These are phyloP conservation scores for Plasmodium billcollinsi DNA, from an alignment of 169 alveolate species.

Conservation along the genomic window DNA sequence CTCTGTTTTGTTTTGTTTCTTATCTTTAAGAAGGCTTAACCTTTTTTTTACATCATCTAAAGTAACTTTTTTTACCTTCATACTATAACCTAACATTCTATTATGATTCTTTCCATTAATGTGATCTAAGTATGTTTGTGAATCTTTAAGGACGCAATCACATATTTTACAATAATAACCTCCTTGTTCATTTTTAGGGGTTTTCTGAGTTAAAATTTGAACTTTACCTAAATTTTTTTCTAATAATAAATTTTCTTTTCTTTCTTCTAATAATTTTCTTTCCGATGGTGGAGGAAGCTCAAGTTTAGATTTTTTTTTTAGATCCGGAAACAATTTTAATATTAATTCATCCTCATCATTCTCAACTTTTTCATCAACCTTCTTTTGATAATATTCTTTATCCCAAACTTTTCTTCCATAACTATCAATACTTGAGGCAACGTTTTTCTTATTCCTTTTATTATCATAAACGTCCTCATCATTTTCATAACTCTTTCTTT, in stretches of 20 bases:
- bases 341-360: constrained; percentile 83
- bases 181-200: constrained; percentile 90
- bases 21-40: constrained; percentile 80
- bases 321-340: constrained; percentile 77
- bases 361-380: constrained; percentile 76
- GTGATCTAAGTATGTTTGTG: constrained; percentile 94
- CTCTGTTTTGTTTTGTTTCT: constrained; percentile 46
- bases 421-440: constrained; percentile 77
- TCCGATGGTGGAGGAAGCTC: constrained; percentile 82
- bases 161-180: constrained; percentile 91
- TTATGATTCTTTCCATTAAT: constrained; percentile 94
- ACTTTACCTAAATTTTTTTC: constrained; percentile 87
- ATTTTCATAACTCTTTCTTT: not conserved
- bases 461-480: constrained; percentile 4
- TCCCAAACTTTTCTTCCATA: constrained; percentile 89
- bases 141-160: constrained; percentile 90
- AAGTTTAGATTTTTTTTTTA: constrained; percentile 74
- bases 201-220: constrained; percentile 84
- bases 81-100: constrained; percentile 93
- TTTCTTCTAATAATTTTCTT: constrained; percentile 84
- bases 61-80: constrained; percentile 93
- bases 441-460: constrained; percentile 4
- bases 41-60: constrained; percentile 89
- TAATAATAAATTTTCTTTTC: constrained; percentile 83
- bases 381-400: constrained; percentile 80